Percentiles rank a stretch among this genome's conserved stretches.
phyloP scores from a whole-genome alignment of 257 asterid genomes.

The Solanum tacnaense region DNA sequence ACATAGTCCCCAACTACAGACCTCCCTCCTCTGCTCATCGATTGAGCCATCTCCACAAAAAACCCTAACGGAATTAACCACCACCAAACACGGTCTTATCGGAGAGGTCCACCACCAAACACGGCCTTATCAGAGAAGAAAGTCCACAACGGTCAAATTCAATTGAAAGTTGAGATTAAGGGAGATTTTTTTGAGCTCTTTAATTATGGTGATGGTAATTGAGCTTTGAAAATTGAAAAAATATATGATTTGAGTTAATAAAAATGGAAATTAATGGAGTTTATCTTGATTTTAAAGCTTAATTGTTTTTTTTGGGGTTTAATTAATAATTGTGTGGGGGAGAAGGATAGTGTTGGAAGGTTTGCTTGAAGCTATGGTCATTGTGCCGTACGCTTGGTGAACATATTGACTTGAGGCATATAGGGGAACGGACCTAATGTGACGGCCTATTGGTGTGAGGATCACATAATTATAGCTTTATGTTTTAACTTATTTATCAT shows the following conservation, averaged over 20 bases:
- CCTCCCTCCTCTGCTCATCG: slow-evolving; percentile 33
- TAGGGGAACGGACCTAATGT: background rate
- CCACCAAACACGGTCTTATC: background rate
- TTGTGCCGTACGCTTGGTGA: slow-evolving; percentile 1
- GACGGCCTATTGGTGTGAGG: background rate
- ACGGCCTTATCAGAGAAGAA: background rate
- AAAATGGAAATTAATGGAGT: background rate
- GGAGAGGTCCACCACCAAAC: background rate
- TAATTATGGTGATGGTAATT: background rate
- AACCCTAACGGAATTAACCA: slow-evolving; percentile 4
- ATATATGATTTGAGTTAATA: background rate
- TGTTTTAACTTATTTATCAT: background rate
- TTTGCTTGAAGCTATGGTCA: background rate
- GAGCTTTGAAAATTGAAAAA: background rate
- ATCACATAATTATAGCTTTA: background rate
- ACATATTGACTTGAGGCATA: background rate
- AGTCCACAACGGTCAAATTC: background rate
- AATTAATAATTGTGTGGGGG: background rate
- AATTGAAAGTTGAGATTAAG: background rate
- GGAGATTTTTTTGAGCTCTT: background rate
- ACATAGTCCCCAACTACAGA: slow-evolving; percentile 65
- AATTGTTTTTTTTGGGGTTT: background rate
- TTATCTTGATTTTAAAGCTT: background rate
- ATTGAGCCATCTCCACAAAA: slow-evolving; percentile 40
- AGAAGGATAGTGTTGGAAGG: background rate